These are phyloP conservation scores for Aspergillus bertholletiae DNA, from an alignment of 495 filamentous ascomycete genomes.

Conservation along the genomic window DNA sequence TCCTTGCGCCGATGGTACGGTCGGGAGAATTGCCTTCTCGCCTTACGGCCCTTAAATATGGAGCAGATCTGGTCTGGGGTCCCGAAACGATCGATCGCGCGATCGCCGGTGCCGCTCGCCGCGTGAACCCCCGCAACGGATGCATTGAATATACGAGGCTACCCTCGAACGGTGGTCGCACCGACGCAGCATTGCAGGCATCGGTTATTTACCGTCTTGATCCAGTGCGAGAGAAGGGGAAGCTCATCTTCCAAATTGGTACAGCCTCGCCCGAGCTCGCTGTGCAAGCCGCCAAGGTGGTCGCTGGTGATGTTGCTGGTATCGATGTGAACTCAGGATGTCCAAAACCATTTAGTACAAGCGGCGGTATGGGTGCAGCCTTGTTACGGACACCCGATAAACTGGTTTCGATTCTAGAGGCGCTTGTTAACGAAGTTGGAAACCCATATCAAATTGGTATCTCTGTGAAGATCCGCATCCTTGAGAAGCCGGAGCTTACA, in stretches of 20 bases:
- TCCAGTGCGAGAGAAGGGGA: constrained; percentile 64
- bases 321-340: constrained; percentile 98
- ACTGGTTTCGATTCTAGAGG: constrained; percentile 74
- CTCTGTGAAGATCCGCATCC: constrained; percentile 89
- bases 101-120: constrained; percentile 79
- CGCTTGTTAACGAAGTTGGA: constrained; percentile 74
- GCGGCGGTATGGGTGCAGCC: constrained; percentile 92
- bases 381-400: constrained; percentile 78
- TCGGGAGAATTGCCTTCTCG: constrained; percentile 91
- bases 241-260: constrained; percentile 87
- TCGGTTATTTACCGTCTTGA: constrained; percentile 82
- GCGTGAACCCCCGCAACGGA: constrained; percentile 65
- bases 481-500: constrained; percentile 72
- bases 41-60: constrained; percentile 84
- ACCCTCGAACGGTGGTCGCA: constrained; percentile 60
- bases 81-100: constrained; percentile 91
- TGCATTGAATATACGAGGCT: constrained; percentile 80
- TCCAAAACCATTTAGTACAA: constrained; percentile 91
- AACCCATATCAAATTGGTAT: constrained; percentile 79
- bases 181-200: constrained; percentile 51
- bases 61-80: constrained; percentile 95
- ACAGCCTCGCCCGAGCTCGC: constrained; percentile 76
- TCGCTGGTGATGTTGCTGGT: constrained; percentile 82
- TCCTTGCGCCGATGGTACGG: constrained; percentile 96
- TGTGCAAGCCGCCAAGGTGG: constrained; percentile 75